Percentiles rank a stretch among this genome's conserved stretches.
Conservation (phyloP, 345 rosid species). For the Odontarrhena argentea region DNA sequence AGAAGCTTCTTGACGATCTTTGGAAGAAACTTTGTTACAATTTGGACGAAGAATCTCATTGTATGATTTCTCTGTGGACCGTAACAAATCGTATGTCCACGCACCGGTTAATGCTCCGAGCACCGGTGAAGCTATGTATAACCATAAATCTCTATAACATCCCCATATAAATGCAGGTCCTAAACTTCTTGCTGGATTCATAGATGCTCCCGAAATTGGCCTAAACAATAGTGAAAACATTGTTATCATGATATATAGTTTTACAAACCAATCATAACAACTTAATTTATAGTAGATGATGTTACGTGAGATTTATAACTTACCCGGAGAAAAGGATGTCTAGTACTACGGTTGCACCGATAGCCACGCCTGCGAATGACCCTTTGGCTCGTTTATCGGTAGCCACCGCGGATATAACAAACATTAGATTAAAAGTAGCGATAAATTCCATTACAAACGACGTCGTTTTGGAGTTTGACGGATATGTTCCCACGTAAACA, state of each 20-base stretch:
- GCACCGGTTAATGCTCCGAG: slow-evolving; percentile 57
- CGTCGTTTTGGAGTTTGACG: slow-evolving; percentile 22
- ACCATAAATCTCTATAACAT: slow-evolving; percentile 48
- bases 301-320: not conserved
- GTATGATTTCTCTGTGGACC: slow-evolving; percentile 54
- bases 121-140: slow-evolving; percentile 48
- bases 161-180: slow-evolving; percentile 57
- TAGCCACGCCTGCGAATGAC: slow-evolving; percentile 35
- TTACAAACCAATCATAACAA: not conserved
- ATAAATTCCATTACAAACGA: slow-evolving; percentile 35
- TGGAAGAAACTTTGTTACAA: slow-evolving; percentile 26
- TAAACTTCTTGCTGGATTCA: slow-evolving; percentile 73
- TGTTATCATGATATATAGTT: not conserved
- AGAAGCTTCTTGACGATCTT: slow-evolving; percentile 30
- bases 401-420: slow-evolving; percentile 38
- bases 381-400: slow-evolving; percentile 38
- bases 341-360: slow-evolving; percentile 37
- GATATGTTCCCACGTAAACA: slow-evolving; percentile 37
- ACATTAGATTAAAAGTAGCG: slow-evolving; percentile 34
- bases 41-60: slow-evolving; percentile 35
- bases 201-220: slow-evolving; percentile 71
- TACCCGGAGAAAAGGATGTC: slow-evolving; percentile 36
- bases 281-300: not conserved
- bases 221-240: slow-evolving; percentile 24
- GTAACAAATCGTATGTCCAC: slow-evolving; percentile 50